These are phyloP conservation scores for Dothiorella sarmentorum DNA, from an alignment of 2,329 filamentous ascomycete genomes.

Conservation along the genomic window DNA sequence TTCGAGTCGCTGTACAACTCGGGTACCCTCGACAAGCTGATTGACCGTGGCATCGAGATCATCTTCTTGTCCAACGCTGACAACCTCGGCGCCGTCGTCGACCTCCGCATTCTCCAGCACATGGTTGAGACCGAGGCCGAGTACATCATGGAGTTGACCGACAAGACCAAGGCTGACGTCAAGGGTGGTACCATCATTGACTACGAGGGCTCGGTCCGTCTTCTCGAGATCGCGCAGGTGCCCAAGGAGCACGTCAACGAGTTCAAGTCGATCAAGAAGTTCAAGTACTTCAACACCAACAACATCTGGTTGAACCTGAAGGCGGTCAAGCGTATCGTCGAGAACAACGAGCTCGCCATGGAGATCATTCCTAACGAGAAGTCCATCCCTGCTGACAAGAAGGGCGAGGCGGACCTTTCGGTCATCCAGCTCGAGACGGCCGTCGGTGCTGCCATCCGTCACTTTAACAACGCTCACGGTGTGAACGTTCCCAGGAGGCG, in stretches of 20 bases:
- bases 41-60: conserved; percentile 92
- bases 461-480: conserved; percentile 98
- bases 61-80: conserved; percentile 99
- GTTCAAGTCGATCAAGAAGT: conserved; percentile 99
- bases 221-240: conserved; percentile 97
- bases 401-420: conserved; percentile 96
- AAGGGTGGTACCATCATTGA: conserved; percentile 99
- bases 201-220: conserved; percentile 93
- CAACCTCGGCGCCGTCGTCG: conserved; percentile 96
- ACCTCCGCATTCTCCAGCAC: conserved; percentile 97
- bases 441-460: conserved; percentile 95
- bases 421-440: conserved; percentile 98
- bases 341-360: conserved; percentile 98
- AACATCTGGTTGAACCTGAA: conserved; percentile 99
- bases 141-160: conserved; percentile 99
- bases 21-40: conserved; percentile 92
- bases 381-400: conserved; percentile 97
- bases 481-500: conserved; percentile 97
- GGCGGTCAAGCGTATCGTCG: conserved; percentile 96
- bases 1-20: conserved; percentile 99
- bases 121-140: conserved; percentile 97
- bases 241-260: conserved; percentile 99
- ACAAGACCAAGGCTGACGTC: conserved; percentile 99
- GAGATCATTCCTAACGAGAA: conserved; percentile 99
- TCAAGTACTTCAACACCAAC: conserved; percentile 99